phyloP scores from a whole-genome alignment of 2,329 filamentous ascomycete species.

The Microdochium bolleyi region DNA sequence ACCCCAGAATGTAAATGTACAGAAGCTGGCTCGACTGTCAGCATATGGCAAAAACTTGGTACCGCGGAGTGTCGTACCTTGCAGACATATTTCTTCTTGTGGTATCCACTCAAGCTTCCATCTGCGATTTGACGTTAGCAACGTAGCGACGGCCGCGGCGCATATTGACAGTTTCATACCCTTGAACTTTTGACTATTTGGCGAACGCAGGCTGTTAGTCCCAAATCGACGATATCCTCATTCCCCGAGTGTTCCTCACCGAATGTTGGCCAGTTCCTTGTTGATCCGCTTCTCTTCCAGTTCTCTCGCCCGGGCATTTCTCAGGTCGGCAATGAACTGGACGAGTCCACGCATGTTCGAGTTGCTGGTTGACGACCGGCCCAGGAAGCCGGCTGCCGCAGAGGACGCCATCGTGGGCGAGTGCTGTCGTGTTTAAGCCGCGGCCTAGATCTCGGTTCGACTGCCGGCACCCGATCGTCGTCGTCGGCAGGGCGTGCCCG shows the following conservation, averaged over 20 bases:
- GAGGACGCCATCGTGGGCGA: conserved; percentile 43
- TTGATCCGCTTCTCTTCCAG: conserved; percentile 99
- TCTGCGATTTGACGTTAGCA: conserved; percentile 39
- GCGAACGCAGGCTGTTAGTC: conserved; percentile 8
- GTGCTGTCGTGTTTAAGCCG: not conserved
- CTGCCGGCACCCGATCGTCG: not conserved
- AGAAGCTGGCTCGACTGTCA: conserved; percentile 53
- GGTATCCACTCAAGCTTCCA: conserved; percentile 87
- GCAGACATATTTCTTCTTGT: conserved; percentile 99
- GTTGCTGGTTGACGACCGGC: conserved; percentile 57
- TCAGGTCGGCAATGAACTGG: conserved; percentile 94
- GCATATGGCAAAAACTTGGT: conserved; percentile 5
- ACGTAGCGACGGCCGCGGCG: not conserved
- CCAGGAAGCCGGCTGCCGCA: conserved; percentile 50
- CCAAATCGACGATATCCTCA: conserved; percentile 6
- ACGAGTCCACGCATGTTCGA: conserved; percentile 77
- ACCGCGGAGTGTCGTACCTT: conserved; percentile 54
- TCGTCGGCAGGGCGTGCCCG: not conserved
- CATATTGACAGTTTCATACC: conserved; percentile 30
- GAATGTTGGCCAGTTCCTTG: conserved; percentile 97
- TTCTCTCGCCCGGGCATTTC: conserved; percentile 90
- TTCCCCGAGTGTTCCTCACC: conserved; percentile 33
- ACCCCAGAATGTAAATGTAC: conserved; percentile 98
- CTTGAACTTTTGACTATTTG: conserved; percentile 82
- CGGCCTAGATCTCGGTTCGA: not conserved